phyloP scores from a whole-genome alignment of 1,284 basidiomycete species.

The Fomitopsis pinicola region DNA sequence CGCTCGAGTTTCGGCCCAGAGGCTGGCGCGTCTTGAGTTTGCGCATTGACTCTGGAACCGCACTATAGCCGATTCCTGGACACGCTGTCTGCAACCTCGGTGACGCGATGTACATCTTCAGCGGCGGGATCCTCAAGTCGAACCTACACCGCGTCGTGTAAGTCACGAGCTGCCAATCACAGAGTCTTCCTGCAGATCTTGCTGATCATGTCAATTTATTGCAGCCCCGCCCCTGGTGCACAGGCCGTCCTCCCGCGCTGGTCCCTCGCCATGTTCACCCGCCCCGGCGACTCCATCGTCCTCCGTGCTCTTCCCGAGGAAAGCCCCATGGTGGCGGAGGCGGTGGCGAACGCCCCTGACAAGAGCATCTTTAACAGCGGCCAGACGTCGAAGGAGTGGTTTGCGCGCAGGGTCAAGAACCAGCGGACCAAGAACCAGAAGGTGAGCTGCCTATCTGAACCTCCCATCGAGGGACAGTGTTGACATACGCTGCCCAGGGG shows the following conservation, averaged over 20 bases:
- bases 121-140: constrained; percentile 32
- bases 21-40: neutral
- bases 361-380: constrained; percentile 18
- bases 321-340: constrained; percentile 26
- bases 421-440: constrained; percentile 20
- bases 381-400: constrained; percentile 28
- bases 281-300: constrained; percentile 29
- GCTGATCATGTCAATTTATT: neutral
- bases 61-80: constrained; percentile 22
- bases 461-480: neutral
- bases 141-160: constrained; percentile 31
- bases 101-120: constrained; percentile 35
- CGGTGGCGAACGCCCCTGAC: constrained; percentile 15
- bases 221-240: constrained; percentile 27
- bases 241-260: constrained; percentile 31
- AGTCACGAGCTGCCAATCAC: neutral
- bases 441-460: constrained; percentile 8
- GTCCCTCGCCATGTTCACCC: constrained; percentile 36
- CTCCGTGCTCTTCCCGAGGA: constrained; percentile 21
- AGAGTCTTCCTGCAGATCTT: neutral
- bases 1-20: neutral
- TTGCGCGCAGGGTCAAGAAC: constrained; percentile 24
- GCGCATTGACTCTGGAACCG: neutral
- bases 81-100: constrained; percentile 33
- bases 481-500: constrained; percentile 13